These are phyloP conservation scores for Phytophthora pisi DNA, from an alignment of 352 stramenopile species.

Conservation along the genomic window DNA sequence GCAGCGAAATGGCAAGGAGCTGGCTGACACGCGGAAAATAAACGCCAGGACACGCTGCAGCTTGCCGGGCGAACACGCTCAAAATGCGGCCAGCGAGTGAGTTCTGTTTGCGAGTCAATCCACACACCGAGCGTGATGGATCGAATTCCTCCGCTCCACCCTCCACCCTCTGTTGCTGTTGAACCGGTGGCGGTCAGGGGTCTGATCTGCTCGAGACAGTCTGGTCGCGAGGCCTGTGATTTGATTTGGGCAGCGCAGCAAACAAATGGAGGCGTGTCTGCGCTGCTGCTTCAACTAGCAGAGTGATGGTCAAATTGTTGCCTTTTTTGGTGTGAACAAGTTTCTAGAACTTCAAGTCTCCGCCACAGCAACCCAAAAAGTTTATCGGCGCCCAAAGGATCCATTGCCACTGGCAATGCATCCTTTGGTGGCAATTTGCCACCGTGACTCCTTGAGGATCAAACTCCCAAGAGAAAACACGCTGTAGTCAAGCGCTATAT, in stretches of 20 bases:
- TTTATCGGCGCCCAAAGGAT: neutral
- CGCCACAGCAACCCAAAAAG: neutral
- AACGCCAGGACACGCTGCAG: neutral
- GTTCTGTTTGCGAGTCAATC: too few relatives aligned
- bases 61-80: neutral
- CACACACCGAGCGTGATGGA: neutral
- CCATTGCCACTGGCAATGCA: too few relatives aligned
- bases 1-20: neutral
- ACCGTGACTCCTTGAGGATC: too few relatives aligned
- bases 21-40: neutral
- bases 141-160: neutral
- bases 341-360: neutral
- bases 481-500: too few relatives aligned
- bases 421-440: too few relatives aligned
- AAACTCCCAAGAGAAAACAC: too few relatives aligned
- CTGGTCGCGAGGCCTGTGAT: neutral
- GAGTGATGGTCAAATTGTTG: constrained; percentile 5
- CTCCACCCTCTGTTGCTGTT: neutral
- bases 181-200: neutral
- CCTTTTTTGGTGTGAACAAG: neutral
- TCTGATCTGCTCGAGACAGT: neutral
- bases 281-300: constrained; percentile 1
- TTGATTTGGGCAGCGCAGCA: neutral
- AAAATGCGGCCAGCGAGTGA: neutral
- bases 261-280: neutral